A percentile compares a stretch with the other conserved stretches of the same genome.
phyloP scores from a whole-genome alignment of 1,284 basidiomycete genomes.

The Cutaneotrichosporon cavernicola region DNA sequence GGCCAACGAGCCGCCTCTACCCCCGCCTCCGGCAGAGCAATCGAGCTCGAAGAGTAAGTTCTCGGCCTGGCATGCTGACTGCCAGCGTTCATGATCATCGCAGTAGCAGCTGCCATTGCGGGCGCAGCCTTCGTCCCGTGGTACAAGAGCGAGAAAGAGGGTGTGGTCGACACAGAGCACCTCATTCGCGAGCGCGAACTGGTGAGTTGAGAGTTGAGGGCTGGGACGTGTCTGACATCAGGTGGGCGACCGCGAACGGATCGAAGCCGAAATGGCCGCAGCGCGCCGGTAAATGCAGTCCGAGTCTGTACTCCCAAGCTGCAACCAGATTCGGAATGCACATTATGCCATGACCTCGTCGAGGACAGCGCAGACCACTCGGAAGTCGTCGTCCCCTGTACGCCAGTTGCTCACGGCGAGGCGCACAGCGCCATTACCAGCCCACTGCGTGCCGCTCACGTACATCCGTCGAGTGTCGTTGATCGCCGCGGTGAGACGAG shows the following conservation, averaged over 20 bases:
- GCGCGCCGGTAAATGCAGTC: too few species aligned
- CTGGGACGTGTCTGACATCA: too few species aligned
- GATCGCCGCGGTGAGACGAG: slow-evolving; percentile 47
- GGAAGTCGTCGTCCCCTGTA: slow-evolving; percentile 47
- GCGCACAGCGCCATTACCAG: slow-evolving; percentile 52
- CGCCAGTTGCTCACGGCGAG: slow-evolving; percentile 58
- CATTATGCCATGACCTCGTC: slow-evolving; percentile 21
- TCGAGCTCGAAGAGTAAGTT: too few species aligned
- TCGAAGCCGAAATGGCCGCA: too few species aligned
- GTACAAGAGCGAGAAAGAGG: not conserved
- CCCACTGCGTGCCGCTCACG: slow-evolving; percentile 54
- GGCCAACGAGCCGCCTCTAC: too few species aligned
- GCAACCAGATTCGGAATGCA: not conserved
- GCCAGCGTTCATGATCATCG: not conserved
- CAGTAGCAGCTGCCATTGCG: not conserved
- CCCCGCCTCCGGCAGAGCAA: too few species aligned
- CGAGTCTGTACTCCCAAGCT: not conserved
- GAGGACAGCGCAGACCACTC: slow-evolving; percentile 32
- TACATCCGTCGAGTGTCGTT: slow-evolving; percentile 54
- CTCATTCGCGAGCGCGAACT: not conserved
- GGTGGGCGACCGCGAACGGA: too few species aligned
- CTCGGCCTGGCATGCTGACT: too few species aligned
- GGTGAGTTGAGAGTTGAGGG: not conserved
- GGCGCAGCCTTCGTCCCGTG: not conserved
- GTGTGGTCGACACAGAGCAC: not conserved